These are phyloP conservation scores for Xylaria venustula DNA, from an alignment of 495 filamentous ascomycete genomes.

Conservation along the genomic window DNA sequence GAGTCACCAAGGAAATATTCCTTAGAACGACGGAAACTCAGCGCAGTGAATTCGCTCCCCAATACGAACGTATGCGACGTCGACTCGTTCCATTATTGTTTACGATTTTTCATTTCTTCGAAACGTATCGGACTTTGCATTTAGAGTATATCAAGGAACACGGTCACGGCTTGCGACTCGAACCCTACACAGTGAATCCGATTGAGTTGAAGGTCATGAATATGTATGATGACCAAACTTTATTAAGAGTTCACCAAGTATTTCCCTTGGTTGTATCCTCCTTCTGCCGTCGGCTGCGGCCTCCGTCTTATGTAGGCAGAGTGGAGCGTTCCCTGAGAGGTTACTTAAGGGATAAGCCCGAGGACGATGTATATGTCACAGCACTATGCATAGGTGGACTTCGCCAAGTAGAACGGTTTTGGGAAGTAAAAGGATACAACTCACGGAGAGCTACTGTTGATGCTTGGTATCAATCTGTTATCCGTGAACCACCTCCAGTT, in stretches of 20 bases:
- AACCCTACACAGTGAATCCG: conserved; percentile 48
- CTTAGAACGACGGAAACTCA: conserved; percentile 49
- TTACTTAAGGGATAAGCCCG: conserved; percentile 53
- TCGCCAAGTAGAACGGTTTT: conserved; percentile 54
- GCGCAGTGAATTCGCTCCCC: conserved; percentile 49
- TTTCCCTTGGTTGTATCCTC: conserved; percentile 57
- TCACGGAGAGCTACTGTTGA: conserved; percentile 51
- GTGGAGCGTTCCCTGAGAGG: conserved; percentile 57
- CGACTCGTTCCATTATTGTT: conserved; percentile 55
- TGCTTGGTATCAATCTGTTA: conserved; percentile 49
- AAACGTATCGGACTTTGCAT: conserved; percentile 55
- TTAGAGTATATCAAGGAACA: conserved; percentile 47
- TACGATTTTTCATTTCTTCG: conserved; percentile 59
- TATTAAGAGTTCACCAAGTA: conserved; percentile 53
- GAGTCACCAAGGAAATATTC: conserved; percentile 58
- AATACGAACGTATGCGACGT: conserved; percentile 55
- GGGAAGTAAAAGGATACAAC: conserved; percentile 61
- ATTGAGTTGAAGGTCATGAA: conserved; percentile 54
- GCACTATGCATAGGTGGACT: conserved; percentile 54
- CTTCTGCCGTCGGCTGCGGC: conserved; percentile 53
- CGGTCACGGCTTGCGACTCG: conserved; percentile 37
- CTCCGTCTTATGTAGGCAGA: conserved; percentile 55
- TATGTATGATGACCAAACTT: conserved; percentile 56
- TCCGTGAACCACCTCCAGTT: no score
- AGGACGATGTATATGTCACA: conserved; percentile 55